Base-by-base conservation (phyloP, 225 moss, liverwort and hornwort species). In the Lunularia cruciata region DNA sequence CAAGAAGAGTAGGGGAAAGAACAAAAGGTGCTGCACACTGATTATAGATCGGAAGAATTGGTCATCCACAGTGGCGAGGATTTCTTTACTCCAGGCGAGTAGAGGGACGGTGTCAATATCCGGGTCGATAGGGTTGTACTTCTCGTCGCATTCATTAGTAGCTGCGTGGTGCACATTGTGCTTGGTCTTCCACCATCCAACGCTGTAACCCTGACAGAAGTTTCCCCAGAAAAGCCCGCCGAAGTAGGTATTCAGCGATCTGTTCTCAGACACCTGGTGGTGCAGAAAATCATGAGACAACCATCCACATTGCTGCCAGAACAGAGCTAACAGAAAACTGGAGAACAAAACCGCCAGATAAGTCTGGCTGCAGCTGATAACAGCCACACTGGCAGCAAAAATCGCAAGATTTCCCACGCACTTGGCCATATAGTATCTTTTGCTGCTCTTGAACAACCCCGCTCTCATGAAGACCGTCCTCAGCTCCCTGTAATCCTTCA, bases 91-190 rank as follows among this genome's bases (percentile, higher is more conserved):
- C 98, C 98, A 98, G 25, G 98, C 98, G 69, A 98, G 67, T 22
- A 93, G 65, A 34, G 98, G 93, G 1, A 98, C 85, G 22, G 93
- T 98, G 54, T 98, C 98, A 49, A 96, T 96, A 19, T 92, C 96
- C 35, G 87, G 90, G 74, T 96, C 96, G 19, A 96, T 73, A 9
- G 92, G 96, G 14, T 86, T 75, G 48, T 90, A 98, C 46, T 79
- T 81, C 53, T 89, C 79, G 72, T 98, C 93, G 53, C 98, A 98
- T 72, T 93, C 90, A 47, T 98, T 93, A 27, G 98, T 90, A 38
- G 98, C 93, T 60, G 98, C 93, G 70, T 98, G 98, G 76, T 98
- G 93, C 66, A 88, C 75, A 53, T 93, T 98, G 65, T 98, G 98
- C 71, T 98, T 98, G 1, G 76, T 87, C 79, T 91, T 98, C 98